Evolutionary conservation across 2,329 filamentous ascomycete genomes (phyloP).

Genomic region (Allantophomopsis cytisporea): DNA sequence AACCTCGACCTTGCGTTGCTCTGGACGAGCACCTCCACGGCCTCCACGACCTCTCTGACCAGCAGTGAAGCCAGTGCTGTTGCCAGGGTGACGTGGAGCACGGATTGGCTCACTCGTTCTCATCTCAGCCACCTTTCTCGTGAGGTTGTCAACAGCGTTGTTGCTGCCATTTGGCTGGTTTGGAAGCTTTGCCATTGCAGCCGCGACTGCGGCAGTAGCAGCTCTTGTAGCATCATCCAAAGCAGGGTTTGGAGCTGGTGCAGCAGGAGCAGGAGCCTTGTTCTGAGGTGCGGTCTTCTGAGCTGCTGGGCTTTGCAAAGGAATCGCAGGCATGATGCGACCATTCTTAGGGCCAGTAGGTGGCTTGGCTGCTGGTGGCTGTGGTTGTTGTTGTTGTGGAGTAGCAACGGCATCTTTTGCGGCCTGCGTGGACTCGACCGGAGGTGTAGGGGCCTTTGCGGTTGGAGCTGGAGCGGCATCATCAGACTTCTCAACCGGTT

Average conservation of each 20-base stretch:
- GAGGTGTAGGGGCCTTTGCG: constrained; percentile 40
- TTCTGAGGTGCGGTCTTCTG: constrained; percentile 16
- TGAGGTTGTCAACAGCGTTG: constrained; percentile 53
- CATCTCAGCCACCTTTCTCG: constrained; percentile 68
- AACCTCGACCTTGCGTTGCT: constrained; percentile 65
- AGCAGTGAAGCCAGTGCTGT: constrained; percentile 21
- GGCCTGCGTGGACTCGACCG: constrained; percentile 56
- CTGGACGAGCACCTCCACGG: constrained; percentile 16
- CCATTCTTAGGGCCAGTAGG: constrained; percentile 27
- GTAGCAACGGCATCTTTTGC: constrained; percentile 37
- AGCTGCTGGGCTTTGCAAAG: constrained; percentile 35
- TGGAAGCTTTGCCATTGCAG: constrained; percentile 49
- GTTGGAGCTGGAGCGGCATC: constrained; percentile 14
- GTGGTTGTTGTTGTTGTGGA: constrained; percentile 11
- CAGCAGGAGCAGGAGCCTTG: constrained; percentile 20
- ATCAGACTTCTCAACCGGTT: constrained; percentile 38
- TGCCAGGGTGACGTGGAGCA: constrained; percentile 30
- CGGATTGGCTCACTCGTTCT: constrained; percentile 44
- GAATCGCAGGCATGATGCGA: constrained; percentile 52
- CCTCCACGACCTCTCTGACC: constrained; percentile 28
- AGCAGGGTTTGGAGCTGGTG: constrained; percentile 18
- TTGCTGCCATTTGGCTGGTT: constrained; percentile 16
- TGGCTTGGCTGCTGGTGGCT: constrained; percentile 11
- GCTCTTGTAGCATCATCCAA: constrained; percentile 59
- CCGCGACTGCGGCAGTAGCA: constrained; percentile 67